Conservation (phyloP, 2,329 filamentous ascomycete genomes). For the Apiospora koreana region DNA sequence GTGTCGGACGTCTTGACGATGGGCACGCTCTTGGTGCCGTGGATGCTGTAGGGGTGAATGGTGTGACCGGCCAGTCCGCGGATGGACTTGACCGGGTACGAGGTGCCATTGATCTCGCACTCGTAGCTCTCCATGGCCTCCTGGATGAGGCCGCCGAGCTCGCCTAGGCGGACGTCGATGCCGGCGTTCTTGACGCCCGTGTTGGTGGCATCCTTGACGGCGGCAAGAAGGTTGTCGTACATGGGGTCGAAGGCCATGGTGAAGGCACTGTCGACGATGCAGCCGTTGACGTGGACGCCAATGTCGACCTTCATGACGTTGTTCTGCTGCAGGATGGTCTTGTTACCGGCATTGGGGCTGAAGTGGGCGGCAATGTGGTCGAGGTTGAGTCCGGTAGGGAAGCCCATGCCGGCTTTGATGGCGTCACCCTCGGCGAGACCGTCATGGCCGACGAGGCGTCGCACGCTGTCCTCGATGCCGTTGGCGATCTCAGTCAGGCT, state of each 20-base stretch:
- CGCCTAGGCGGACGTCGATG: conserved; percentile 86
- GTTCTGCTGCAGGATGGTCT: conserved; percentile 67
- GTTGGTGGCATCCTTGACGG: conserved; percentile 76
- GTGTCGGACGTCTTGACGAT: conserved; percentile 87
- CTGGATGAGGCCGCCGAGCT: conserved; percentile 82
- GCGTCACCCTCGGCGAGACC: conserved; percentile 79
- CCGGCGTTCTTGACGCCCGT: conserved; percentile 89
- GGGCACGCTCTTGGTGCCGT: conserved; percentile 90
- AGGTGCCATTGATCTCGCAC: conserved; percentile 77
- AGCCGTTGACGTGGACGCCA: conserved; percentile 77
- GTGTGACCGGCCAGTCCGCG: conserved; percentile 89
- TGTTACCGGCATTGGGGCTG: conserved; percentile 84
- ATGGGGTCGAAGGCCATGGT: conserved; percentile 74
- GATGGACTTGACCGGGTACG: conserved; percentile 80
- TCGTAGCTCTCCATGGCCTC: conserved; percentile 94
- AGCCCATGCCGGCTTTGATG: conserved; percentile 79
- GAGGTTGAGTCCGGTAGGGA: conserved; percentile 80
- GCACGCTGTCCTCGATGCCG: conserved; percentile 80
- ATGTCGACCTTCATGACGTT: conserved; percentile 86
- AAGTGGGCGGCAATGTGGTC: conserved; percentile 88
- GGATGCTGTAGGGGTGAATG: conserved; percentile 86
- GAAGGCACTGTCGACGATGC: conserved; percentile 81
- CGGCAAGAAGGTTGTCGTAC: conserved; percentile 73
- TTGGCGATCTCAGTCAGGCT: conserved; percentile 80
- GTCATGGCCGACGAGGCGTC: conserved; percentile 73